phyloP scores from a whole-genome alignment of 2,329 filamentous ascomycete species.

The Aspergillus sp. region DNA sequence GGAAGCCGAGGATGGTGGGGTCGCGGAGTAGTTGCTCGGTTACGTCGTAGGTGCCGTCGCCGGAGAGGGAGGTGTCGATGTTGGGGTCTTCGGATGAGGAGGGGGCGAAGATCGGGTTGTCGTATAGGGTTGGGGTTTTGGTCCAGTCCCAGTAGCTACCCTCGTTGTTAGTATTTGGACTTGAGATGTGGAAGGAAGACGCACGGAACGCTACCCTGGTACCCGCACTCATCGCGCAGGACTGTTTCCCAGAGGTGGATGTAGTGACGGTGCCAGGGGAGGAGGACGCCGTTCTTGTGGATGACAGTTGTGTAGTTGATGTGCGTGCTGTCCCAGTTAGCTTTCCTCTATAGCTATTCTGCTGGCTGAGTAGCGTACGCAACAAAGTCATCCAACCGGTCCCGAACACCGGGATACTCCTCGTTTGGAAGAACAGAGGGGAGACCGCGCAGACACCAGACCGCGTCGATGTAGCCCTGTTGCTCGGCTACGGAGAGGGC shows the following conservation, averaged over 20 bases:
- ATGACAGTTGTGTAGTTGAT: slow-evolving; percentile 33
- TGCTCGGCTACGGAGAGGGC: slow-evolving; percentile 23
- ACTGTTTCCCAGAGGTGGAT: slow-evolving; percentile 21
- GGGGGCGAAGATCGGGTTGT: slow-evolving; percentile 19
- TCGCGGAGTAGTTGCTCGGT: neutral
- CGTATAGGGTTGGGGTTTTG: slow-evolving; percentile 12
- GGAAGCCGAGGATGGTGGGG: neutral
- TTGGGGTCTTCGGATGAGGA: slow-evolving; percentile 7
- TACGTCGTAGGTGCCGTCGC: slow-evolving; percentile 8
- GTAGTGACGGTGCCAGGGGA: slow-evolving; percentile 27
- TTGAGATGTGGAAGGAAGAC: neutral
- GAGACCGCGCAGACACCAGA: slow-evolving; percentile 28
- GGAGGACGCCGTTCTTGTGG: slow-evolving; percentile 26
- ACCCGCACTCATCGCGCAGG: slow-evolving; percentile 23
- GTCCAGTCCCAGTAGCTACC: slow-evolving; percentile 28
- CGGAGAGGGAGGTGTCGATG: neutral
- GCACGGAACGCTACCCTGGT: slow-evolving; percentile 21
- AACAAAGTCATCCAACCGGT: slow-evolving; percentile 35
- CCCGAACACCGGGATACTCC: slow-evolving; percentile 30
- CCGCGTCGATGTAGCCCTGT: slow-evolving; percentile 30
- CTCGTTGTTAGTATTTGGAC: neutral
- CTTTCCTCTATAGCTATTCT: neutral
- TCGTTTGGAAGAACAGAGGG: slow-evolving; percentile 25
- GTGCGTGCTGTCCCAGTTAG: slow-evolving; percentile 22
- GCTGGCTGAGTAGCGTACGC: slow-evolving; percentile 24